Conservation (phyloP, 805 yeast species). For the Dipodascus albidus region DNA sequence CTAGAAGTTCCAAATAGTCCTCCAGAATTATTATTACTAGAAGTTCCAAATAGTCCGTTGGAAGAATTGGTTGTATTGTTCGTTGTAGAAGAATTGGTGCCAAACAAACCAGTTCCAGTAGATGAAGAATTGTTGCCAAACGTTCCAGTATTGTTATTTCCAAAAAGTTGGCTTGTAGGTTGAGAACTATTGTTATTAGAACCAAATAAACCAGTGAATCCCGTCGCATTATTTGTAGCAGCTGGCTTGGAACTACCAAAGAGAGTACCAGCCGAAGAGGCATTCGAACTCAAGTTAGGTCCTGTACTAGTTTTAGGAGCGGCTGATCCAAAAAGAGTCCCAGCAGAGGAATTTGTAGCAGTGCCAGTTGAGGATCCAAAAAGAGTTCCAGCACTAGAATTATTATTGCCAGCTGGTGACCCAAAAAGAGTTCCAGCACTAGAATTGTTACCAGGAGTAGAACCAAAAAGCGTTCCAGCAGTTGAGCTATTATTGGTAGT, state of each 20-base stretch:
- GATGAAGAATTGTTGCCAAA: too few relatives aligned
- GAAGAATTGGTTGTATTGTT: too few relatives aligned
- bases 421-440: neutral
- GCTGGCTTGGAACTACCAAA: neutral
- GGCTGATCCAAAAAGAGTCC: neutral
- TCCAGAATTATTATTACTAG: neutral
- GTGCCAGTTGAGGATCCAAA: too few relatives aligned
- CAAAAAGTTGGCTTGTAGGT: too few relatives aligned
- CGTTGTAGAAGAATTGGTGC: too few relatives aligned
- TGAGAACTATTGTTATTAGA: neutral
- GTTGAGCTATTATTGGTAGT: neutral
- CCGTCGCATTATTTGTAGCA: neutral
- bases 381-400: too few relatives aligned
- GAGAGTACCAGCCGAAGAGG: neutral
- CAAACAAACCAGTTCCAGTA: too few relatives aligned
- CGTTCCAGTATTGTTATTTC: too few relatives aligned
- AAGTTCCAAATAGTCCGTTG: too few relatives aligned
- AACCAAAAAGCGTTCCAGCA: neutral
- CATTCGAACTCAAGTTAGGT: neutral
- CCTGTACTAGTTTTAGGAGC: neutral
- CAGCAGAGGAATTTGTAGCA: neutral
- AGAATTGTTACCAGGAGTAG: neutral
- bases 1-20: neutral
- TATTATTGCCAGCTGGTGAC: too few relatives aligned
- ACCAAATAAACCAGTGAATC: neutral